Conservation (phyloP, 2,329 filamentous ascomycete genomes). For the Xenoacremonium recifei region DNA sequence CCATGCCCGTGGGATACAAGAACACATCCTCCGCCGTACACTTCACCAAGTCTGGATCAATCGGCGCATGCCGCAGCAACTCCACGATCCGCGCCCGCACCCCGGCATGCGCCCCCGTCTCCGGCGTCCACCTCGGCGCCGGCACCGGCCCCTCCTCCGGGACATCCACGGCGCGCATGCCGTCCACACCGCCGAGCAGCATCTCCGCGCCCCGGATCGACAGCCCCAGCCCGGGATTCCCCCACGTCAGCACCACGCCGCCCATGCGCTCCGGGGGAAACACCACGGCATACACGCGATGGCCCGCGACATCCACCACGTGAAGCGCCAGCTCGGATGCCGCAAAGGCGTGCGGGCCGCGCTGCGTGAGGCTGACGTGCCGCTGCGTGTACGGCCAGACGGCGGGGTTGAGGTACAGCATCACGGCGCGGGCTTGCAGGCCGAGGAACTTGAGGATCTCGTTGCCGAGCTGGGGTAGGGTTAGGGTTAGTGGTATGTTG, state of each 20-base stretch:
- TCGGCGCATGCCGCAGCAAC: slow-evolving; percentile 41
- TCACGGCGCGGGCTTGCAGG: slow-evolving; percentile 22
- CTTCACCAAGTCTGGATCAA: slow-evolving; percentile 25
- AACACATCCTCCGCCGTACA: slow-evolving; percentile 42
- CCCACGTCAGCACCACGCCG: slow-evolving; percentile 43
- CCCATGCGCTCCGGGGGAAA: slow-evolving; percentile 35
- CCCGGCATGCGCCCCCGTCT: slow-evolving; percentile 34
- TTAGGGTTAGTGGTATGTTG: neutral
- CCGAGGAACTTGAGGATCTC: slow-evolving; percentile 33
- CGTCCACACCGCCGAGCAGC: slow-evolving; percentile 37
- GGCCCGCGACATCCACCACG: slow-evolving; percentile 39
- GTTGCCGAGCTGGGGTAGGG: slow-evolving; percentile 31
- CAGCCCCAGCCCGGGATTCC: slow-evolving; percentile 44
- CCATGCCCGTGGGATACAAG: slow-evolving; percentile 56
- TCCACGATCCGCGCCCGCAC: slow-evolving; percentile 40
- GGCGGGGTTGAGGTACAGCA: slow-evolving; percentile 32
- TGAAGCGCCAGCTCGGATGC: slow-evolving; percentile 35
- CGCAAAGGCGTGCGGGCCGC: slow-evolving; percentile 34
- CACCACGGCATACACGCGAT: slow-evolving; percentile 44
- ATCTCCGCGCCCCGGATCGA: slow-evolving; percentile 44
- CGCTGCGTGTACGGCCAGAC: slow-evolving; percentile 28
- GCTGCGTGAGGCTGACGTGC: slow-evolving; percentile 33
- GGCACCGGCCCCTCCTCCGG: slow-evolving; percentile 22
- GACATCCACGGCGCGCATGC: slow-evolving; percentile 33
- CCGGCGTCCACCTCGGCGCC: slow-evolving; percentile 37